Evolutionary conservation across 2,329 filamentous ascomycete genomes (phyloP), one percentile per base, ranked within the genome.

Genomic region (Alternaria rosae): DNA sequence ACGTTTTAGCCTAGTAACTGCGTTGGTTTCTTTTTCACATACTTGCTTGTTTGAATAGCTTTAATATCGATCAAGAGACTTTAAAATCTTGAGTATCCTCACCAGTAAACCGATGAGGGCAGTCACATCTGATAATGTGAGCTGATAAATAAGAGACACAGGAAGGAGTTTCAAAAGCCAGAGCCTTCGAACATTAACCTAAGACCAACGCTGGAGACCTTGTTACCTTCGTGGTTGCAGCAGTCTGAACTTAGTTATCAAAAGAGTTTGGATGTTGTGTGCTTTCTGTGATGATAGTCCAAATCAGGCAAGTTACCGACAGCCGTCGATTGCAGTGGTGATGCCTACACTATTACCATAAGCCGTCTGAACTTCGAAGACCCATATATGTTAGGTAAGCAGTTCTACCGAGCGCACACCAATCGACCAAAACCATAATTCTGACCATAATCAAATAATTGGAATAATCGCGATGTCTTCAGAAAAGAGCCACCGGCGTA

Each of bases 401-500:
- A 50, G 15, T 47, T 47, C 57, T 61, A 52, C 58, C 58, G 58
- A 61, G 56, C 58, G 28, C 58, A 56, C 58, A 61, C 56, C 54
- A 41, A 61, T 57, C 57, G 35, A 52, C 21, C 54, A 47, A 55
- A 55, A 44, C 42, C 44, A 42, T 9, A 21, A 15, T 55, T 38
- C 51, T 20, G 38, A 25, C 23, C 17, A 43, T 54, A 57, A 41
- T 10, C 54, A 42, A 56, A 57, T 44, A 44, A 43, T 48, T 17
- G 52, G 32, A 57, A 35, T 21, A 44, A 45, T 47, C 54, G 42
- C 44, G 21, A 62, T 62, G 59, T 59, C 59, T 42, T 50, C 61
- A 28, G 61, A 64, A 61, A 61, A 57, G 47, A 61, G 61, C 57
- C 61, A 63, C 57, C 57, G 57, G 20, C 61, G 57, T 63, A 63